Evolutionary conservation across 1,139 yeast genomes (phyloP).

Genomic region (Sugiyamaella neomexicana): DNA sequence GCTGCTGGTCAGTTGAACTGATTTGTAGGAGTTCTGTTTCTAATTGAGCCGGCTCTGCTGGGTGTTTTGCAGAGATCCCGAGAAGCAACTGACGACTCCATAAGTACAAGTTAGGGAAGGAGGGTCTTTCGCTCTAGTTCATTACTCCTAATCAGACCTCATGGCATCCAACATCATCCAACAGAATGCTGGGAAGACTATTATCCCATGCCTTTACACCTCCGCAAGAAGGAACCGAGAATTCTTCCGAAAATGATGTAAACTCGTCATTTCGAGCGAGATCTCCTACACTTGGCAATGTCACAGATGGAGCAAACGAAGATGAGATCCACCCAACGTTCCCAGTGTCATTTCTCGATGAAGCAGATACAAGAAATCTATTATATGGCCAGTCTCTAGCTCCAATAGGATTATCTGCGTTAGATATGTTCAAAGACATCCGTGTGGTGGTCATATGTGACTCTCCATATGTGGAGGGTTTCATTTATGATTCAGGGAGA

Average conservation of each 20-base stretch:
- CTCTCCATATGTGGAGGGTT: slow-evolving; percentile 26
- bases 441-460: slow-evolving; percentile 34
- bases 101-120: too few species aligned
- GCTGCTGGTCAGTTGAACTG: too few species aligned
- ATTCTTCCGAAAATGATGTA: neutral
- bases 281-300: slow-evolving; percentile 4
- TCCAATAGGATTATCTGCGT: slow-evolving; percentile 18
- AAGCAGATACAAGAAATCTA: slow-evolving; percentile 33
- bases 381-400: slow-evolving; percentile 31
- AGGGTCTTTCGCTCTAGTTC: too few species aligned
- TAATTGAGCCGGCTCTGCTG: too few species aligned
- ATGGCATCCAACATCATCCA: too few species aligned
- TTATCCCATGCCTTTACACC: slow-evolving; percentile 21
- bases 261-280: slow-evolving; percentile 12
- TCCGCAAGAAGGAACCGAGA: slow-evolving; percentile 3
- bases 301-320: slow-evolving; percentile 6
- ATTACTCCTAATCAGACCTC: too few species aligned
- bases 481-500: slow-evolving; percentile 31
- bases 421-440: slow-evolving; percentile 29
- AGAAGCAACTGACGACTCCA: neutral
- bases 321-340: slow-evolving; percentile 14
- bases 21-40: too few species aligned
- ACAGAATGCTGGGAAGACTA: slow-evolving; percentile 27
- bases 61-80: neutral
- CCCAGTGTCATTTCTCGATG: slow-evolving; percentile 34